Base-by-base conservation (phyloP, 345 rosid genomes). In the Brassica carinata region DNA sequence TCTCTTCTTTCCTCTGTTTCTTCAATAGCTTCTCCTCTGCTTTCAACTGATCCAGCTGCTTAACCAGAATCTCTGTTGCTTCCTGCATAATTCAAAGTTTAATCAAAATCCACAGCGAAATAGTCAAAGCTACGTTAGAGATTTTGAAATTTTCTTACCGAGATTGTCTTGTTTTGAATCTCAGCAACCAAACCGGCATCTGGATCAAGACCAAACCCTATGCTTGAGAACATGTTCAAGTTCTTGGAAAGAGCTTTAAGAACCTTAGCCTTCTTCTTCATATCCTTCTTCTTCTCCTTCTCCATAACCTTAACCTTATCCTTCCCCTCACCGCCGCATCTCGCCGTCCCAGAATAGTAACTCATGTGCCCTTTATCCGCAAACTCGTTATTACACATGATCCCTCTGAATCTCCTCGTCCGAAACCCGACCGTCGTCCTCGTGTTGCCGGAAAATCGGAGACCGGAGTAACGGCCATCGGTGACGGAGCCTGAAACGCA, bases 1-100 rank as follows among this genome's bases (percentile, higher is more conserved):
- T 84, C 11, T 89, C 91, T 69, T 84, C 75, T 82, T 90, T 89
- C 83, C 75, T 78, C 67, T 81, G 83, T 65, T 80, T 85, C 86
- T 89, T 89, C 82, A 86, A 53, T 57, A 85, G 78, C 68, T 92
- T 88, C 33, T 89, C 87, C 79, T 89, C 89, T 13, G 88, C 77
- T 85, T 80, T 89, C 77, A 90, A 77, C 78, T 82, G 77, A 31
- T 89, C 79, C 6, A 92, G 77, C 59, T 86, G 91, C 71, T 86
- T 82, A 63, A 85, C 45, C 36, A 90, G 63, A 55, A 83, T 78
- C 59, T 80, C 89, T n/a, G 92, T 83, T 1, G 92, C 87, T 82
- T 90, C 95, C 97, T 92, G 84, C 67, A 66, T 7, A 19, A 71
- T 18, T 13, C 58, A 76, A 3, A 40, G 40, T 57, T 14, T 18